Conservation (phyloP, 2,329 filamentous ascomycete species). For the Fusarium lateritium region DNA sequence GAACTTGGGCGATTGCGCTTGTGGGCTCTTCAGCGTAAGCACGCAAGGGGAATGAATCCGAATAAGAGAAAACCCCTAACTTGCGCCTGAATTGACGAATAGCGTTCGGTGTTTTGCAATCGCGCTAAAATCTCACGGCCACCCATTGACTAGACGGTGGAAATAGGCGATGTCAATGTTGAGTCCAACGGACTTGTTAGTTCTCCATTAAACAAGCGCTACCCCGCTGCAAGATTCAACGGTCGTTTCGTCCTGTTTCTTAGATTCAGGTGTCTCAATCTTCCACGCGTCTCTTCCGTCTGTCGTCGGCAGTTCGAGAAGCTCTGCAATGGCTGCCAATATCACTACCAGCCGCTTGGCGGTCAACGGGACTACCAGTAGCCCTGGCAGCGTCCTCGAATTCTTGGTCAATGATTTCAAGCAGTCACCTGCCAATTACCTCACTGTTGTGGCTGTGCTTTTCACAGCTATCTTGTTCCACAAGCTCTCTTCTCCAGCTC, state of each 20-base stretch:
- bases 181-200: background rate
- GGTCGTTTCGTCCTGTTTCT: background rate
- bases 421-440: constrained; percentile 22
- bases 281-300: background rate
- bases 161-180: no score
- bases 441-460: constrained; percentile 11
- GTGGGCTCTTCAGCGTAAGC: background rate
- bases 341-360: background rate
- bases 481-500: constrained; percentile 20
- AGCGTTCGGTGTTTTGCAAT: background rate
- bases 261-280: background rate
- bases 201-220: background rate
- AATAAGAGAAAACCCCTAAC: background rate
- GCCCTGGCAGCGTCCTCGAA: constrained; percentile 2
- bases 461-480: background rate
- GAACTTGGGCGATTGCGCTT: no score
- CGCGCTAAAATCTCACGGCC: constrained; percentile 1
- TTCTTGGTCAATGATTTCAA: constrained; percentile 14
- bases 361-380: background rate
- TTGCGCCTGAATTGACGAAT: background rate
- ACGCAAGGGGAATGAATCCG: background rate
- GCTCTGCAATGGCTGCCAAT: background rate
- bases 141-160: background rate
- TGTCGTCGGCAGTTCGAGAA: background rate
- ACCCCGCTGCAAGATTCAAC: background rate